A percentile compares a stretch with the other conserved stretches of the same genome.
These are phyloP conservation scores for Lotus japonicus DNA, from an alignment of 306 rosid species.

Conservation along the genomic window DNA sequence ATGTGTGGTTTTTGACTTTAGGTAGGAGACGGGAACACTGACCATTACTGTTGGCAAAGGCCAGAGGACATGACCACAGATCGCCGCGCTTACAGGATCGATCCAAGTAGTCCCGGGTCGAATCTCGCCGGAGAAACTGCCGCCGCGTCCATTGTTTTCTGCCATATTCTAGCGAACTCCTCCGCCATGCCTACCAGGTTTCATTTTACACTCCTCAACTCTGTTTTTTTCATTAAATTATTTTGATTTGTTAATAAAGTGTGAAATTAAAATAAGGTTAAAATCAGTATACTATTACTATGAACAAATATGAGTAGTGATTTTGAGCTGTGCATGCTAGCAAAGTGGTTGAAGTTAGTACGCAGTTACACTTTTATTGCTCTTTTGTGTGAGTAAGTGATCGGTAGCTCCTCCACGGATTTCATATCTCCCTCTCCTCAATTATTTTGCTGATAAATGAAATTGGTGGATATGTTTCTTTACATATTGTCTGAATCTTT, in stretches of 20 bases:
- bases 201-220: neutral
- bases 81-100: conserved; percentile 82
- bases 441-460: too few species aligned
- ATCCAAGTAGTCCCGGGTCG: conserved; percentile 91
- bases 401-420: too few species aligned
- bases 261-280: too few species aligned
- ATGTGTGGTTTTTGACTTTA: conserved; percentile 23
- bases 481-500: too few species aligned
- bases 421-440: too few species aligned
- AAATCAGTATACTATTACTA: too few species aligned
- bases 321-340: conserved; percentile 17
- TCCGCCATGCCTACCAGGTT: conserved; percentile 91
- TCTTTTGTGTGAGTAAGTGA: conserved; percentile 23
- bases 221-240: neutral
- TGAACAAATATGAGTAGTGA: too few species aligned
- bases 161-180: conserved; percentile 69
- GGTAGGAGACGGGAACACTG: conserved; percentile 97
- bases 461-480: too few species aligned
- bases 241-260: neutral
- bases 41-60: conserved; percentile 99
- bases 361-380: conserved; percentile 33
- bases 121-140: conserved; percentile 99
- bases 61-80: conserved; percentile 99
- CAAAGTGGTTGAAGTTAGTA: conserved; percentile 28
- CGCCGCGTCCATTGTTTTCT: conserved; percentile 93